Percentiles rank a stretch among this genome's conserved stretches.
Conservation (phyloP, 2,329 filamentous ascomycete species). For the Penicillium expansum region DNA sequence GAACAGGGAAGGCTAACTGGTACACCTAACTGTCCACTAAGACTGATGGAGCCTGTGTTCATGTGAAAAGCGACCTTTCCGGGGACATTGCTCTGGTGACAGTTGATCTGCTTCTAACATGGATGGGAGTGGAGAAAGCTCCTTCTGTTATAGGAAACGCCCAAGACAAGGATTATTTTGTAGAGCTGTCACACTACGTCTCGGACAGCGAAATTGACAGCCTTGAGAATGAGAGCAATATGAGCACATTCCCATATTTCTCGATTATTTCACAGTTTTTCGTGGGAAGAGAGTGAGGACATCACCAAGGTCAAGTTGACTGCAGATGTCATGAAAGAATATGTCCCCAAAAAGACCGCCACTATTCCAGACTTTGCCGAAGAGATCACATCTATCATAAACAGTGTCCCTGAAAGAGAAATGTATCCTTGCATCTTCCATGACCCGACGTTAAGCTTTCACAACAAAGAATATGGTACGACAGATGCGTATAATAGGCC, state of each 20-base stretch:
- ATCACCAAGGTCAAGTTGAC: not conserved
- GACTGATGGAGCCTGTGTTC: not conserved
- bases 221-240: not conserved
- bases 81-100: not conserved
- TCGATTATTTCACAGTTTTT: too few relatives aligned
- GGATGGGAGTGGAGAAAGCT: not conserved
- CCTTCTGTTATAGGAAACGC: not conserved
- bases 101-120: not conserved
- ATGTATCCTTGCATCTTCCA: not conserved
- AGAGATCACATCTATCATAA: not conserved
- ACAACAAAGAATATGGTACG: not conserved
- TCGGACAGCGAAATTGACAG: not conserved
- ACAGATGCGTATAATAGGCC: not conserved
- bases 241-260: too few relatives aligned
- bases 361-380: not conserved
- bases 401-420: not conserved
- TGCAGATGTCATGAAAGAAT: not conserved
- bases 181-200: not conserved
- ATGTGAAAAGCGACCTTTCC: not conserved
- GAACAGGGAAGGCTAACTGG: not conserved
- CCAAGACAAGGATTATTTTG: not conserved
- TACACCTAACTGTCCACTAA: not conserved
- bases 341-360: not conserved
- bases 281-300: too few relatives aligned
- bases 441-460: not conserved